Evolutionary conservation across 169 alveolate species (phyloP).

Genomic region (Plasmodium billcollinsi): DNA sequence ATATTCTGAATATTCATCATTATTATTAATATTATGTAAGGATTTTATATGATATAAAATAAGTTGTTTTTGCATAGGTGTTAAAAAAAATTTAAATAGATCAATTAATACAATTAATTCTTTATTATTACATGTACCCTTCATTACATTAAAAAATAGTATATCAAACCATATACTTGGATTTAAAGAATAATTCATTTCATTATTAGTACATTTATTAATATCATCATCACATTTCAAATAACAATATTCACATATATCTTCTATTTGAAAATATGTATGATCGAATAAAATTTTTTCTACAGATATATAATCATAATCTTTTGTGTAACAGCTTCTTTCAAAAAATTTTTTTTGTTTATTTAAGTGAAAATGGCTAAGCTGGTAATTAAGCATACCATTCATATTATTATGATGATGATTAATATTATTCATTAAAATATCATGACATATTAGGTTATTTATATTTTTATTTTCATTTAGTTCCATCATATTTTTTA

Average conservation of each 20-base stretch:
- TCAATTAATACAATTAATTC: conserved; percentile 60
- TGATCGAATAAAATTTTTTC: conserved; percentile 69
- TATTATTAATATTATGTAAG: conserved; percentile 13
- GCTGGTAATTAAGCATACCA: conserved; percentile 9
- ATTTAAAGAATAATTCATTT: conserved; percentile 29
- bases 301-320: conserved; percentile 60
- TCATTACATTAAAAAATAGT: conserved; percentile 40
- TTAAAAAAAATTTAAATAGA: conserved; percentile 42
- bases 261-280: conserved; percentile 61
- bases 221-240: conserved; percentile 25
- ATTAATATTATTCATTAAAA: not conserved
- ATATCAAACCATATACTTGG: conserved; percentile 75
- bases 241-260: conserved; percentile 69
- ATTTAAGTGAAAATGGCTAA: conserved; percentile 44
- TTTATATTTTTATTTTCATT: not conserved
- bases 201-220: conserved; percentile 21
- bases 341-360: conserved; percentile 32
- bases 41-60: conserved; percentile 59
- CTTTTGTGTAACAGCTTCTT: conserved; percentile 56
- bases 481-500: not conserved
- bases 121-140: conserved; percentile 33
- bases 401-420: conserved; percentile 3
- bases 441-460: not conserved
- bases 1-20: conserved; percentile 59
- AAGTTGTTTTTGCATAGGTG: conserved; percentile 72